A percentile compares a stretch with the other conserved stretches of the same genome.
Conservation (phyloP, 148 eudicot genomes). For the Cornus florida region DNA sequence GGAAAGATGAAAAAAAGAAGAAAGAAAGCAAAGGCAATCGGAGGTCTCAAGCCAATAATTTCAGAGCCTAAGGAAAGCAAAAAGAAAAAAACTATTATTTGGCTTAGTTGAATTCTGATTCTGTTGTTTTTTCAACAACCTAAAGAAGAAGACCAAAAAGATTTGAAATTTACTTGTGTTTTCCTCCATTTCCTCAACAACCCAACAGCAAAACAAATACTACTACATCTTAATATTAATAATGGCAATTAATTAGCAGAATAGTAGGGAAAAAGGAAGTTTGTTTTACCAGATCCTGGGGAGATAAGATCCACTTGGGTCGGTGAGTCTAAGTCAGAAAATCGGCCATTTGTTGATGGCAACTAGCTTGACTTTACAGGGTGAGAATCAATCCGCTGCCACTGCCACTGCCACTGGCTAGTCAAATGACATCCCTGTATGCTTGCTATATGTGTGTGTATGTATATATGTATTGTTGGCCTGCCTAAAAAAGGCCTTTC, state of each 20-base stretch:
- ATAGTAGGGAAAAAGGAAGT: background rate
- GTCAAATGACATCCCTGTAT: too few relatives aligned
- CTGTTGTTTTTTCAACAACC: background rate
- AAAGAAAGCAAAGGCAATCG: background rate
- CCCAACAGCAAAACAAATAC: background rate
- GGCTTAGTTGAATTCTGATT: background rate
- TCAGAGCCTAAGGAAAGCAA: background rate
- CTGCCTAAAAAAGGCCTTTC: too few relatives aligned
- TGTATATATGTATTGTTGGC: too few relatives aligned
- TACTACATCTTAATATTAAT: too few relatives aligned
- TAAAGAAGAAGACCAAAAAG: background rate
- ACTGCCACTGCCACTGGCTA: too few relatives aligned
- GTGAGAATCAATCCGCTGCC: too few relatives aligned
- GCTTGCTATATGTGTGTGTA: too few relatives aligned
- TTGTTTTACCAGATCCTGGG: conserved; percentile 58
- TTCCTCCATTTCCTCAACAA: background rate
- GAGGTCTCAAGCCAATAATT: background rate
- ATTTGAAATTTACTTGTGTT: too few relatives aligned
- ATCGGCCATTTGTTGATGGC: conserved; percentile 59
- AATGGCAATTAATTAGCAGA: too few relatives aligned
- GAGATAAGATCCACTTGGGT: conserved; percentile 89
- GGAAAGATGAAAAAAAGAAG: background rate
- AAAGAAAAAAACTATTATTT: background rate
- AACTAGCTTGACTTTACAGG: too few relatives aligned
- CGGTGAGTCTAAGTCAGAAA: conserved; percentile 86